Percentiles rank a stretch among this genome's conserved stretches.
phyloP scores from a whole-genome alignment of 306 rosid genomes.

The Citrullus colocynthis region DNA sequence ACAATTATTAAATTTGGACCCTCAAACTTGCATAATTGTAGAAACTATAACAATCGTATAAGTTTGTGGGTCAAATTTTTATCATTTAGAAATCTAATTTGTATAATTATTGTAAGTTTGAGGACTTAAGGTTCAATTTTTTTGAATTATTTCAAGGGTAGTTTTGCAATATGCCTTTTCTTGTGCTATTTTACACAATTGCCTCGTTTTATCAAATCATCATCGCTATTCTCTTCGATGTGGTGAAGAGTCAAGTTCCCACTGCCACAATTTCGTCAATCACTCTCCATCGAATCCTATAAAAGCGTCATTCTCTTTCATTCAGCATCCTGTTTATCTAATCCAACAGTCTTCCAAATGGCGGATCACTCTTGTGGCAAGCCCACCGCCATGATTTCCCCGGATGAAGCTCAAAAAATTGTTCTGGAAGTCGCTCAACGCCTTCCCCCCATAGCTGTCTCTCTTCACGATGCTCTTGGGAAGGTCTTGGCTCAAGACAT shows the following conservation, averaged over 20 bases:
- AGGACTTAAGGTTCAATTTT: too few species aligned
- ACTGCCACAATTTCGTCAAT: not conserved
- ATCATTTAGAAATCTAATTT: too few species aligned
- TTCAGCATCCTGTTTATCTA: not conserved
- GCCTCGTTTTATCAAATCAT: not conserved
- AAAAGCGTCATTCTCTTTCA: not conserved
- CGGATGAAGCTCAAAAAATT: conserved; percentile 31
- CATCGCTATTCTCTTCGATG: not conserved
- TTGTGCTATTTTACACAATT: too few species aligned
- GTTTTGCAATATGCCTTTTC: too few species aligned
- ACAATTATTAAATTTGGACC: too few species aligned
- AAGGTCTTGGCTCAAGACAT: conserved; percentile 61
- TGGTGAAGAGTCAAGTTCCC: not conserved
- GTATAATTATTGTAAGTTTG: too few species aligned
- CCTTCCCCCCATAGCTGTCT: conserved; percentile 40
- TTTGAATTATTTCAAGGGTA: too few species aligned
- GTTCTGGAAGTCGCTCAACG: conserved; percentile 39
- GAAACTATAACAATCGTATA: too few species aligned
- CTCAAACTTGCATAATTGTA: too few species aligned
- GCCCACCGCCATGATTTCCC: conserved; percentile 30
- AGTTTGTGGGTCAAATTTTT: too few species aligned
- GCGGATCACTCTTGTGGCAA: not conserved
- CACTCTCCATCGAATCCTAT: not conserved
- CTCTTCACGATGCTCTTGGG: conserved; percentile 58
- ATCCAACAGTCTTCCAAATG: not conserved